Base-by-base conservation (phyloP, 345 rosid genomes). In the Ceriops zippeliana region DNA sequence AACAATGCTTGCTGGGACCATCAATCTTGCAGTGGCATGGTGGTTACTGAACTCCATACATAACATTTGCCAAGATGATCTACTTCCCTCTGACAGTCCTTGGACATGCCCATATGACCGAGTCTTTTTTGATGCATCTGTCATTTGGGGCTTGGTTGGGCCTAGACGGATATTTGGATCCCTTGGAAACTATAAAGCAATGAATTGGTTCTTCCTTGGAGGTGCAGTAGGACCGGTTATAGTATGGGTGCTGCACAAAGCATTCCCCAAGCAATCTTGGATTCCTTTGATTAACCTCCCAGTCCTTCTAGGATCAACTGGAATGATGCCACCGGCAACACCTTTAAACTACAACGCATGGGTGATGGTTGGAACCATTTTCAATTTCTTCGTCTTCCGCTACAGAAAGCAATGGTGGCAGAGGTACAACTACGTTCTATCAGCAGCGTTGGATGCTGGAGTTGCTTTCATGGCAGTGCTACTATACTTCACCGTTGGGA, bases 51-150 rank as follows among this genome's bases (percentile, higher is more conserved):
- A 46, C 71, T 83, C 98, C 42, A 78, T 90, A 30, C 70, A 78
- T 30, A 82, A 90, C 78, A 89, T 90, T 80, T 93, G 97, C 78
- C 89, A 83, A 65, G 97, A 90, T 31, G 85, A 87, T 31, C 88
- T 86, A 68, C 86, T 93, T 53, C 90, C 97, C 0, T 65, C 82
- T 0, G 73, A 84, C 75, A 87, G 96, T 79, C 97, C 93, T 6
- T 93, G 96, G 97, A 90, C 96, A 71, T 90, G 98, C 76, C 98
- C 97, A 0, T 61, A 80, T 32, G 96, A 90, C 62, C 74, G 90
- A 52, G 93, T 93, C 69, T 90, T 93, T 89, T 90, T 90, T 38
- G 96, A 93, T 71, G 97, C 98, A 42, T 86, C 96, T 4, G 93
- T 89, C 59, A 93, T 90, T 66, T 93, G 97, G 97, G 98, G 96